Evolutionary conservation across 2,329 filamentous ascomycete species (phyloP), one percentile per base, ranked within the genome.

Genomic region (Paraphoma sp.): DNA sequence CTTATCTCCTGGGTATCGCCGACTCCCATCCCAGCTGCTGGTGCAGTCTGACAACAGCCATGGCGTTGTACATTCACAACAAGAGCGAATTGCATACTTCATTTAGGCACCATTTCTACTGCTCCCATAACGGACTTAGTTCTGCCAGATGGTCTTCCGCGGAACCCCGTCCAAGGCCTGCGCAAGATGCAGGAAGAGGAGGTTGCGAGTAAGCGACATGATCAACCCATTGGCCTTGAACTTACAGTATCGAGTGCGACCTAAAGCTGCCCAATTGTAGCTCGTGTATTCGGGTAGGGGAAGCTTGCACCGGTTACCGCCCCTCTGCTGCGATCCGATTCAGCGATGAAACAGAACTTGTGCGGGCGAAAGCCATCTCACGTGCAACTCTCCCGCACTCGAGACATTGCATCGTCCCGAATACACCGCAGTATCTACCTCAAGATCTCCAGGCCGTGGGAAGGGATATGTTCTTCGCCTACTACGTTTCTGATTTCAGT

Each of bases 401-500:
- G 31, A 56, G 46, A 16, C 43, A 38, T 3, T 18, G 16, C 6
- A 12, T 29, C 2, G 14, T 41, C 31, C 43, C 30, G 10, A 12
- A 45, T 12, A 60, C 56, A 30, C 49, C 61, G 36, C 54, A 46
- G 5, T 44, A 63, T 46, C 47, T 67, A 4, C 57, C 62, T 11
- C 51, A 65, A 29, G 57, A 68, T 48, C 56, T 71, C 5, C 54
- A 66, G 29, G 48, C 54, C 12, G 43, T 62, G 18, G 68, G 62
- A 12, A 41, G 68, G 36, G 53, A 66, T 23, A 50, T 72, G 8
- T 72, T 72, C 59, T 70, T 68, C 45, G 53, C 56, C 6, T 59
- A 62, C 44, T 71, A 71, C 10, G 63, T 72, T n/a, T 54, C 62
- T 23, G 67, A 69, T 31, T 71, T 71, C 36, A 59, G 59, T 44